Percentiles rank a stretch among this genome's conserved stretches.
Evolutionary conservation across 2,329 filamentous ascomycete genomes (phyloP).

Genomic region (Penicillium sp.): DNA sequence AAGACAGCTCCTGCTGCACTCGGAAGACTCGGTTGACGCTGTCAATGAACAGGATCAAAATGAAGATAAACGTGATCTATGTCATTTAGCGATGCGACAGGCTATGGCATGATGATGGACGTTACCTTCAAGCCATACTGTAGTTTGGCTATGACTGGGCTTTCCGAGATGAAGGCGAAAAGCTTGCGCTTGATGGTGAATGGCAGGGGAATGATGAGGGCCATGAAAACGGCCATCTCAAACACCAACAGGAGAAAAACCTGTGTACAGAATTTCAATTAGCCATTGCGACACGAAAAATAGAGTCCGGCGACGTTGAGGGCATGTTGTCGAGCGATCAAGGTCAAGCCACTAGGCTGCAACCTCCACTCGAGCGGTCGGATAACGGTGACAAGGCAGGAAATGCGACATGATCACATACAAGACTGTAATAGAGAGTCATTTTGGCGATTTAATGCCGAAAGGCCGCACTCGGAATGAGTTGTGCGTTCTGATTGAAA

Average conservation of each 20-base stretch:
- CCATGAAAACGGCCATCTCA: conserved; percentile 48
- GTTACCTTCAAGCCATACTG: conserved; percentile 89
- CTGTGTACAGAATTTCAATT: conserved; percentile 25
- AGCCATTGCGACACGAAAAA: conserved; percentile 3
- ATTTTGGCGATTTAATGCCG: conserved; percentile 43
- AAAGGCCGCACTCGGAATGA: conserved; percentile 4
- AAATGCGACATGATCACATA: conserved; percentile 39
- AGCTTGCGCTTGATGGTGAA: conserved; percentile 79
- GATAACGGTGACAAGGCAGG: background rate
- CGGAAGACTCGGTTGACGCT: conserved; percentile 95
- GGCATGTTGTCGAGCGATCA: conserved; percentile 2
- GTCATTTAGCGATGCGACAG: background rate
- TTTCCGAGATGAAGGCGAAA: conserved; percentile 94
- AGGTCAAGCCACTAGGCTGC: conserved; percentile 21
- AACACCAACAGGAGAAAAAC: conserved; percentile 47
- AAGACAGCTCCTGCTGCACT: conserved; percentile 80
- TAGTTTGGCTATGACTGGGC: conserved; percentile 75
- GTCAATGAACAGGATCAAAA: conserved; percentile 95
- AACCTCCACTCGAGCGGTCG: conserved; percentile 1
- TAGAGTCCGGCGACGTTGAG: conserved; percentile 10
- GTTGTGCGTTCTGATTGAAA: conserved; percentile 14
- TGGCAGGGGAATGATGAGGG: conserved; percentile 68
- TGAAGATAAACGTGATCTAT: conserved; percentile 96
- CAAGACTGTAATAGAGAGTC: conserved; percentile 65
- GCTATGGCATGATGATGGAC: background rate